A percentile compares a stretch with the other conserved stretches of the same genome.
phyloP scores from a whole-genome alignment of 371 early-diverging fungal species.

The Ordospora pajunii region DNA sequence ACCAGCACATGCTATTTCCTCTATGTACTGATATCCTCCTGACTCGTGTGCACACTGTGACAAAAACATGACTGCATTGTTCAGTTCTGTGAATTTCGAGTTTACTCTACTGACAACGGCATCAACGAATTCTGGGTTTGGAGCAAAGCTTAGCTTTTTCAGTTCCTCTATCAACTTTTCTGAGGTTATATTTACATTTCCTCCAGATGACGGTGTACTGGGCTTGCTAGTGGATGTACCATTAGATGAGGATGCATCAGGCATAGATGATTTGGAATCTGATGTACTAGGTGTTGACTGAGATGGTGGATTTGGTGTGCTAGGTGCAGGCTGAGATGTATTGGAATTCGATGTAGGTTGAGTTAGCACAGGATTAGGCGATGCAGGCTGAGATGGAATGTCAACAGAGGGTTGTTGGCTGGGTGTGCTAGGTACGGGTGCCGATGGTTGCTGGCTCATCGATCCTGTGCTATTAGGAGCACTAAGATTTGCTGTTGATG shows the following conservation, averaged over 20 bases:
- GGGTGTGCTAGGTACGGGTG: neutral
- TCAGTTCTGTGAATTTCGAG: constrained; percentile 40
- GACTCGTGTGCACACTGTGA: constrained; percentile 61
- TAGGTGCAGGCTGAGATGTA: neutral
- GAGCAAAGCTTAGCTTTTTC: constrained; percentile 31
- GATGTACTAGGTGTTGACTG: neutral
- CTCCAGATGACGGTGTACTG: neutral
- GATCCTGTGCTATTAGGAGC: neutral
- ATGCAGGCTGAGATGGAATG: too few species aligned
- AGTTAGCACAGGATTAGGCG: too few species aligned
- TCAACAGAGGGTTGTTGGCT: neutral
- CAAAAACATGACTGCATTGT: constrained; percentile 58
- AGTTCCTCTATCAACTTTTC: constrained; percentile 39
- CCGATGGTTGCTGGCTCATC: neutral
- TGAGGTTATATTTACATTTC: constrained; percentile 29
- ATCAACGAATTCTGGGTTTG: constrained; percentile 47
- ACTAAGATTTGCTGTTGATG: neutral
- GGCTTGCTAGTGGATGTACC: too few species aligned
- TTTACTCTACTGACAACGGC: constrained; percentile 48
- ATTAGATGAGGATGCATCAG: too few species aligned
- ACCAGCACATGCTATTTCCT: constrained; percentile 59
- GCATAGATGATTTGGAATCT: neutral
- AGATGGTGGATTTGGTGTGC: neutral
- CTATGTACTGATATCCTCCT: constrained; percentile 55
- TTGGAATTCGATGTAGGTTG: neutral